phyloP scores from a whole-genome alignment of 225 moss, liverwort and hornwort genomes.

The Neckera pumila region DNA sequence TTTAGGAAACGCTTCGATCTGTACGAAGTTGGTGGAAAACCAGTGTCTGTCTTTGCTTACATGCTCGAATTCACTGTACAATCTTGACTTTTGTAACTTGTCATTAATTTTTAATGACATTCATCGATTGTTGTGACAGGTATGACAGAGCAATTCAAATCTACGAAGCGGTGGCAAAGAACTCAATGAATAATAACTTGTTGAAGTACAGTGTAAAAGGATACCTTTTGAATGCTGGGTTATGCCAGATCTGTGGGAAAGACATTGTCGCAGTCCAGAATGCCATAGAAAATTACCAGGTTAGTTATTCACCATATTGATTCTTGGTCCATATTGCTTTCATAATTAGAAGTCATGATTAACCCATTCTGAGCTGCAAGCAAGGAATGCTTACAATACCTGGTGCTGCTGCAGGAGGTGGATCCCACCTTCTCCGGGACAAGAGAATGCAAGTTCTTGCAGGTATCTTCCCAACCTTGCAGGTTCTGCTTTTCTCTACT shows the following conservation, averaged over 20 bases:
- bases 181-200: constrained; percentile 53
- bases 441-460: constrained; percentile 88
- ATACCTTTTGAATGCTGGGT: constrained; percentile 55
- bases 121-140: constrained; percentile 25
- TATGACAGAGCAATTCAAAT: constrained; percentile 59
- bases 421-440: constrained; percentile 86
- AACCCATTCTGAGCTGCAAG: background rate
- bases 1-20: background rate
- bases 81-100: background rate
- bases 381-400: background rate
- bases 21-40: background rate
- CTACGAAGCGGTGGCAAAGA: constrained; percentile 48
- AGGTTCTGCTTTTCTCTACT: background rate
- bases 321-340: background rate
- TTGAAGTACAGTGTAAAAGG: constrained; percentile 68
- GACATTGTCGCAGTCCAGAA: constrained; percentile 51
- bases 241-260: constrained; percentile 55
- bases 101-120: background rate
- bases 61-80: background rate
- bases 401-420: constrained; percentile 55
- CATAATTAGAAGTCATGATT: background rate
- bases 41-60: background rate
- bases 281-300: constrained; percentile 50
- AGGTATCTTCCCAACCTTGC: constrained; percentile 24
- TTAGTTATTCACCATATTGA: background rate